Percentiles rank a stretch among this genome's conserved stretches.
phyloP scores from a whole-genome alignment of 495 filamentous ascomycete species.

The Aspergillus panamensis region DNA sequence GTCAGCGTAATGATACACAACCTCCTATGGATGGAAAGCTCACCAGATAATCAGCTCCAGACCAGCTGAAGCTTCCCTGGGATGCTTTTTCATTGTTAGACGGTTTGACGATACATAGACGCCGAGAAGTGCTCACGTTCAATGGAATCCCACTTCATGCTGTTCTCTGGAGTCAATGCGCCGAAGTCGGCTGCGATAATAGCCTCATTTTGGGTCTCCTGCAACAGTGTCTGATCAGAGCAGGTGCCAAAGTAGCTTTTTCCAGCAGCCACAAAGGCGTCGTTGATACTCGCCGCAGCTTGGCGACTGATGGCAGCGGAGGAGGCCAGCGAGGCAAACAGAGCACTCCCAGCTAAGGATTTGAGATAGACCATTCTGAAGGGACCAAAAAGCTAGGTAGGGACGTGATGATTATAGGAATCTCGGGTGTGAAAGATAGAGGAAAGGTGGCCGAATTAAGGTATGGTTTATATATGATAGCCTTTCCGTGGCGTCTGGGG shows the following conservation, averaged over 20 bases:
- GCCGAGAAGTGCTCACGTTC: conserved; percentile 21
- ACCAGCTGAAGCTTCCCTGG: conserved; percentile 42
- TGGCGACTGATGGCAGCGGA: conserved; percentile 3
- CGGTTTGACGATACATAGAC: background rate
- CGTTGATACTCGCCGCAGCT: conserved; percentile 14
- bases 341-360: conserved; percentile 4
- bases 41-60: conserved; percentile 41
- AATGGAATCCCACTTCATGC: conserved; percentile 53
- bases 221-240: conserved; percentile 24
- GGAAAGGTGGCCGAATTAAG: background rate
- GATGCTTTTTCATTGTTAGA: conserved; percentile 24
- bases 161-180: conserved; percentile 53
- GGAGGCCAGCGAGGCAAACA: conserved; percentile 14
- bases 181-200: conserved; percentile 49
- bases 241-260: conserved; percentile 27
- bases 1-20: background rate
- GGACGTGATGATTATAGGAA: background rate
- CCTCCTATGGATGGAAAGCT: background rate
- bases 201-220: conserved; percentile 22
- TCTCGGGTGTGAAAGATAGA: background rate
- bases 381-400: background rate
- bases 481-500: background rate
- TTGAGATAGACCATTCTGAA: conserved; percentile 16
- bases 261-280: conserved; percentile 16
- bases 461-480: background rate